Percentiles rank a stretch among this genome's conserved stretches.
These are phyloP conservation scores for Amylocarpus encephaloides DNA, from an alignment of 2,329 filamentous ascomycete genomes.

Conservation along the genomic window DNA sequence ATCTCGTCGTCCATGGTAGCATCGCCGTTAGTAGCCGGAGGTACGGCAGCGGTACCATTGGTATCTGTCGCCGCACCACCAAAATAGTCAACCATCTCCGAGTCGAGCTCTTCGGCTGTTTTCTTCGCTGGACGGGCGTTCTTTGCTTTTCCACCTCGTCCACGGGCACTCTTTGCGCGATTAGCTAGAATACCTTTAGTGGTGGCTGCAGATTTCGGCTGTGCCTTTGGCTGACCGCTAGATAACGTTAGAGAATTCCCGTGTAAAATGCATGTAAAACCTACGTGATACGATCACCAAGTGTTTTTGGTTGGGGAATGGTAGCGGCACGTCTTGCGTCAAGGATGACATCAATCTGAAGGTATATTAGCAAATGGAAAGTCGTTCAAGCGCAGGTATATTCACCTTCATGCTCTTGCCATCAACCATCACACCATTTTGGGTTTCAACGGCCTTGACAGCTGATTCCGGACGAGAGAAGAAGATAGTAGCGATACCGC, in stretches of 20 bases:
- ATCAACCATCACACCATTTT: constrained; percentile 89
- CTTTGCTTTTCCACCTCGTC: constrained; percentile 39
- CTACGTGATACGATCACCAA: constrained; percentile 81
- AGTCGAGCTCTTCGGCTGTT: constrained; percentile 91
- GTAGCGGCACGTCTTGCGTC: constrained; percentile 66
- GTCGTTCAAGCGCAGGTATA: constrained; percentile 31
- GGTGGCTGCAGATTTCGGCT: constrained; percentile 75
- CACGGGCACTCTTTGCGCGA: constrained; percentile 29
- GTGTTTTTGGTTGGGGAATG: constrained; percentile 61
- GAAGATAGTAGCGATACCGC: constrained; percentile 83
- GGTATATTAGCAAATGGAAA: constrained; percentile 11
- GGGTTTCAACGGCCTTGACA: constrained; percentile 71
- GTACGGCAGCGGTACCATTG: constrained; percentile 28
- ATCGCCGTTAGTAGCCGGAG: constrained; percentile 40
- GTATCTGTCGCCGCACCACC: constrained; percentile 38
- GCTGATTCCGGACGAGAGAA: constrained; percentile 79
- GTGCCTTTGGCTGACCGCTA: constrained; percentile 55
- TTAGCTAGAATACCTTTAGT: constrained; percentile 65
- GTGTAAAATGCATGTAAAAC: constrained; percentile 15
- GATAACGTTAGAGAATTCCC: constrained; percentile 24
- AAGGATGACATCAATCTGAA: constrained; percentile 82
- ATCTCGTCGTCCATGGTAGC: constrained; percentile 64
- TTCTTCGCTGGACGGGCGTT: constrained; percentile 69
- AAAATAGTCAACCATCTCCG: constrained; percentile 97
- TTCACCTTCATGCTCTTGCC: constrained; percentile 81